Percentiles rank a stretch among this genome's conserved stretches.
Conservation (phyloP, 1,139 yeast species). For the Candida sojae region DNA sequence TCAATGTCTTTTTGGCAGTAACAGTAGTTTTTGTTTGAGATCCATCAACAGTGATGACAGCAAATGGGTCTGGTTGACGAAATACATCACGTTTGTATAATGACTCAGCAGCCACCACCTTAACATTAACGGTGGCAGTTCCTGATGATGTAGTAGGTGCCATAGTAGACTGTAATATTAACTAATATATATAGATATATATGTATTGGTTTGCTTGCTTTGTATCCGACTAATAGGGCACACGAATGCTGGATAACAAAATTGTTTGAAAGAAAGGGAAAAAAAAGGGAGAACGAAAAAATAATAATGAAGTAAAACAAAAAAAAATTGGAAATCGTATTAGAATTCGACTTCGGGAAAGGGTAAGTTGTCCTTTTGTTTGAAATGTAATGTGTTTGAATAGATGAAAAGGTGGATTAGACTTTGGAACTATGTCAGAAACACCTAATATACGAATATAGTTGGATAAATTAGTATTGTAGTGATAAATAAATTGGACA, state of each 20-base stretch:
- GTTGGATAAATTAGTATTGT: too few relatives aligned
- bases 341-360: not conserved
- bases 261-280: not conserved
- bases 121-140: constrained; percentile 53
- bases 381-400: too few relatives aligned
- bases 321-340: not conserved
- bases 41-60: constrained; percentile 95
- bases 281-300: constrained; percentile 3
- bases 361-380: not conserved
- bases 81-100: constrained; percentile 93
- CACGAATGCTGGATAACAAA: constrained; percentile 1
- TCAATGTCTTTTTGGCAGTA: constrained; percentile 89
- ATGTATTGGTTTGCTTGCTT: not conserved
- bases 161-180: not conserved
- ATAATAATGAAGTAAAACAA: not conserved
- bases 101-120: constrained; percentile 94
- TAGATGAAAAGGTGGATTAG: too few relatives aligned
- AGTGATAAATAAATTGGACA: too few relatives aligned
- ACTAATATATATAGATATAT: not conserved
- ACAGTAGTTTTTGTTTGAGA: constrained; percentile 93
- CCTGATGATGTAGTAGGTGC: constrained; percentile 9
- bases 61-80: constrained; percentile 96
- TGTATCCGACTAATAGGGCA: not conserved
- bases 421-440: too few relatives aligned
- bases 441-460: too few relatives aligned